Evolutionary conservation across 2,329 filamentous ascomycete species (phyloP).

Genomic region (Cercospora janseana): DNA sequence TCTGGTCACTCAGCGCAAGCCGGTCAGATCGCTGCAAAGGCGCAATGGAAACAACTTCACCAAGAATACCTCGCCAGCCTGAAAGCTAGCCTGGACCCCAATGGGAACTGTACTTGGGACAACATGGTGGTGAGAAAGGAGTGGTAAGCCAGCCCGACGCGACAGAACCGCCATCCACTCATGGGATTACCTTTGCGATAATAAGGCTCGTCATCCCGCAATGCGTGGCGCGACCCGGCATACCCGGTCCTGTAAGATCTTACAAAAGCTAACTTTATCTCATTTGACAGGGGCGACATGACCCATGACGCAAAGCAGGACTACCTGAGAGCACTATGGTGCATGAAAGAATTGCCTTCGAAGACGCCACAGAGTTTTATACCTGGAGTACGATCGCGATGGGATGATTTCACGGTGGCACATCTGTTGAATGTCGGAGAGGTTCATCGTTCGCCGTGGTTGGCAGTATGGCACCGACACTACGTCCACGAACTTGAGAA

Average conservation of each 20-base stretch:
- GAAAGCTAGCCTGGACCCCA: constrained; percentile 9
- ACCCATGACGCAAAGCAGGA: constrained; percentile 15
- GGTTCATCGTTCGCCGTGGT: constrained; percentile 22
- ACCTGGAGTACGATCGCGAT: constrained; percentile 24
- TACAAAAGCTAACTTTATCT: neutral
- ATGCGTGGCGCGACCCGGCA: neutral
- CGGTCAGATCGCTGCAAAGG: constrained; percentile 6
- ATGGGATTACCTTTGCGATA: neutral
- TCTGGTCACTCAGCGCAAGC: constrained; percentile 5
- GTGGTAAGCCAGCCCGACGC: constrained; percentile 21
- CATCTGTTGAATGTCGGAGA: constrained; percentile 14
- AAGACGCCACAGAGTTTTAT: constrained; percentile 13
- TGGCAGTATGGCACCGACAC: constrained; percentile 20
- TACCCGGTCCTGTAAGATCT: no score
- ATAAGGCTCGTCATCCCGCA: neutral
- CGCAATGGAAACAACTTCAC: constrained; percentile 19
- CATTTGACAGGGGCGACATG: constrained; percentile 25
- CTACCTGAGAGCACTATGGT: constrained; percentile 23
- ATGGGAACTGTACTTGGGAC: constrained; percentile 24
- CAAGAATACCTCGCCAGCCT: constrained; percentile 13
- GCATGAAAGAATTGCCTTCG: constrained; percentile 22
- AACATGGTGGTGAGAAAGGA: constrained; percentile 24
- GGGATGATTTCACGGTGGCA: constrained; percentile 27
- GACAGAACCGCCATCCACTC: no score
- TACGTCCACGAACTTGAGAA: constrained; percentile 27